Conservation (phyloP, 352 stramenopile species). For the Aphanomyces astaci region DNA sequence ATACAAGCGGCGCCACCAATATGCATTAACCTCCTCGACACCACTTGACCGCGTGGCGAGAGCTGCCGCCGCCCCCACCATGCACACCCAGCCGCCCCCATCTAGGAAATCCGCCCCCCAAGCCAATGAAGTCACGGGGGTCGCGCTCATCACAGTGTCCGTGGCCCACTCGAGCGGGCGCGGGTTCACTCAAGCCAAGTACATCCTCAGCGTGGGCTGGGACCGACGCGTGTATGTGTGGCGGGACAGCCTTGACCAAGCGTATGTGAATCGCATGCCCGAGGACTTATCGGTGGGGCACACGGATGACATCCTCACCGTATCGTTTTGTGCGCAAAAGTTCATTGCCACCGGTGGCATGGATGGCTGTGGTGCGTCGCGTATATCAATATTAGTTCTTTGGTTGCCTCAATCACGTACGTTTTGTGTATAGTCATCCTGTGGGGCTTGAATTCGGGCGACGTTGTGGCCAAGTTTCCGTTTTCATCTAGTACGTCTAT, state of each 20-base stretch:
- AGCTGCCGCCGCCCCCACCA: neutral
- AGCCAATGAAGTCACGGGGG: constrained; percentile 69
- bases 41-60: constrained; percentile 14
- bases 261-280: constrained; percentile 25
- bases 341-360: constrained; percentile 61
- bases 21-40: too few species aligned
- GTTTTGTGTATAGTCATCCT: constrained; percentile 37
- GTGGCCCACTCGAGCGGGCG: constrained; percentile 12
- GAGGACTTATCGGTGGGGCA: constrained; percentile 29
- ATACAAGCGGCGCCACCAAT: constrained; percentile 49
- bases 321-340: constrained; percentile 61
- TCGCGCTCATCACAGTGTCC: constrained; percentile 41
- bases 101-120: neutral
- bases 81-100: constrained; percentile 39
- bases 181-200: constrained; percentile 27
- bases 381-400: neutral
- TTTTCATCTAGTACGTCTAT: neutral
- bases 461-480: constrained; percentile 44
- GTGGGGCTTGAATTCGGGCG: constrained; percentile 72
- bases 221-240: constrained; percentile 76
- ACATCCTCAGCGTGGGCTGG: constrained; percentile 63
- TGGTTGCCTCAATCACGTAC: neutral
- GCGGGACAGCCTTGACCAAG: constrained; percentile 66
- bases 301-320: constrained; percentile 55
- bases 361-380: constrained; percentile 32